Conservation (phyloP, 441 rosid genomes). For the Erodium moschatum region DNA sequence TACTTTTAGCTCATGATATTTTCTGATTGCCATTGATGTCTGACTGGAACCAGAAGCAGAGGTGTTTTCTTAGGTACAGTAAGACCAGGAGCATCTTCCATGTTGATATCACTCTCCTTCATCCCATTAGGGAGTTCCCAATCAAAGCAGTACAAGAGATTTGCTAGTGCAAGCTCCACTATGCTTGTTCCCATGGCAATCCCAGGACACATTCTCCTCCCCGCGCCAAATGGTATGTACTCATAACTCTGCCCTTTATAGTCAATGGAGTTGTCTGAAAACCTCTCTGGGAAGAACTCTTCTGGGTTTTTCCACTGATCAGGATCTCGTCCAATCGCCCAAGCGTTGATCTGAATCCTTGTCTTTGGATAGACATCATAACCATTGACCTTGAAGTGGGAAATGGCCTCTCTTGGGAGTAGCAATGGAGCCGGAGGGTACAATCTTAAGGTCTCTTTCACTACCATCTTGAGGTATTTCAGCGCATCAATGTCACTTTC, state of each 20-base stretch:
- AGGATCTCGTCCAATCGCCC: not conserved
- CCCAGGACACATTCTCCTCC: not conserved
- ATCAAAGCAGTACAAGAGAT: not conserved
- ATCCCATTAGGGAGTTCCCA: not conserved
- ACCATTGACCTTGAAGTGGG: constrained; percentile 33
- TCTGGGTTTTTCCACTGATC: not conserved
- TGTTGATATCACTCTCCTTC: not conserved
- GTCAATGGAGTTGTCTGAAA: not conserved
- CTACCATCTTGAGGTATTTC: constrained; percentile 33
- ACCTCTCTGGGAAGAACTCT: not conserved
- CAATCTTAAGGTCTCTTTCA: constrained; percentile 40
- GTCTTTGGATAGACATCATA: not conserved
- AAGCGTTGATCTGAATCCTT: not conserved
- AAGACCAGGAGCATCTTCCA: not conserved
- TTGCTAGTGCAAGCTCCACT: not conserved
- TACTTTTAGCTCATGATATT: not conserved
- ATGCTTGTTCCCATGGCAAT: not conserved
- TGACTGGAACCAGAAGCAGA: not conserved
- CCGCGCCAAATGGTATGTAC: not conserved
- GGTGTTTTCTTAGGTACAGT: not conserved
- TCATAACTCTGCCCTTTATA: not conserved
- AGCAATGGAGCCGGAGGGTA: constrained; percentile 25
- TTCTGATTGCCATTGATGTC: not conserved
- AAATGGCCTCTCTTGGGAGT: constrained; percentile 39
- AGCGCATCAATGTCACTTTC: constrained; percentile 29